Evolutionary conservation across 805 yeast genomes (phyloP), one percentile per base, ranked within the genome.

Genomic region (Starmerella riodocensis): DNA sequence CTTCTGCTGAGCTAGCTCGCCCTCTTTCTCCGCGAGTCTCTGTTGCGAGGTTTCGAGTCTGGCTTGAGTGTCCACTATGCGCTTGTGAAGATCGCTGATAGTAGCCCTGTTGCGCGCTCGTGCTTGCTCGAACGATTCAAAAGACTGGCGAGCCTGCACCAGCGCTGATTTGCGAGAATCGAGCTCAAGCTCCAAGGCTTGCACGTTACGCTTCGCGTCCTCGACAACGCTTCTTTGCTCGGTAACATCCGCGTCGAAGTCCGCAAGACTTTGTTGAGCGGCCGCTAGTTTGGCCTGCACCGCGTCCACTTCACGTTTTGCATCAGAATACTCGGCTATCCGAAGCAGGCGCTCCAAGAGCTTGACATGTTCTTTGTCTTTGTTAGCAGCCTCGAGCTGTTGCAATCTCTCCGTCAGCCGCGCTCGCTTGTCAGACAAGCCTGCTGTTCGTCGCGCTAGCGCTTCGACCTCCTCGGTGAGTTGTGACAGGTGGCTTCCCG

Each of bases 381-480:
- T 18, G 12, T 27, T 34, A 3, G 46, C 32, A 2, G 4, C 26
- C 27, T 39, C 38, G 13, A 42, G 23, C 11, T 12, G 53, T 48
- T 37, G 55, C 49, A 24, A 38, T 34, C 14, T 56, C 53, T 34
- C 60, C 48, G 37, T 52, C 34, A 26, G 47, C 40, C 30, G 57
- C 49, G 54, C 66, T 36, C 39, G 39, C 16, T 31, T 36, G n/a
- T 27, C 39, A 30, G 43, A 30, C 18, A 39, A 32, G 30, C 34
- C 23, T 20, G 3, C 22, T 4, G 36, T 18, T 7, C n/a, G 20
- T 13, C 20, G 9, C 8, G 14, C 5, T 14, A 41, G 38, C 63
- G 69, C 56, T 47, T 54, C 79, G 39, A 67, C 70, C 24, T 61
- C 66, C 35, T 65, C 61, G 26, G 70, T 52, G 4, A 35, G 22